A percentile compares a stretch with the other conserved stretches of the same genome.
Evolutionary conservation across 2,329 filamentous ascomycete species (phyloP).

Genomic region (Clarireedia paspali): DNA sequence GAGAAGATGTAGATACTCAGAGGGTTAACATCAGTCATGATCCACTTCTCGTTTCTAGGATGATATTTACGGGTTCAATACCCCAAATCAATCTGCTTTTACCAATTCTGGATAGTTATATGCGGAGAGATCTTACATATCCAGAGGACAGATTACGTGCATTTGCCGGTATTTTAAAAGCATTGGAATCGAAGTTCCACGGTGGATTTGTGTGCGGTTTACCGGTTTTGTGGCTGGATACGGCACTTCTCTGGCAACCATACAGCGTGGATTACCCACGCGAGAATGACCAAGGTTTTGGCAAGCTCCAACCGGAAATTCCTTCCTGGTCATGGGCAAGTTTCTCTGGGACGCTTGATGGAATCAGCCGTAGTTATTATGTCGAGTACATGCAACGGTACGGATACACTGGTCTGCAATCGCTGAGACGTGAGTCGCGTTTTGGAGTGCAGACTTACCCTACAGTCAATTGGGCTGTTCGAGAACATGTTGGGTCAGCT

Average conservation of each 20-base stretch:
- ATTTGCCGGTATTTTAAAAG: constrained; percentile 11
- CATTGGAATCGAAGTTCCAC: constrained; percentile 9
- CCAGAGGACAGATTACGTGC: constrained; percentile 14
- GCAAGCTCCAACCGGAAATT: neutral
- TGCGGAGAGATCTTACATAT: constrained; percentile 10
- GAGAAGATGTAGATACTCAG: neutral
- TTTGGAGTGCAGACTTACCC: neutral
- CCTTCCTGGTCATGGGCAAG: constrained; percentile 10
- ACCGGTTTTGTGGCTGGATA: constrained; percentile 16
- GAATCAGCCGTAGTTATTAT: too few species aligned
- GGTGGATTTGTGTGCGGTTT: constrained; percentile 18
- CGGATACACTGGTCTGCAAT: too few species aligned
- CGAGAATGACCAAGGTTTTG: too few species aligned
- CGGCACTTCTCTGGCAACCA: constrained; percentile 12
- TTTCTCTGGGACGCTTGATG: too few species aligned
- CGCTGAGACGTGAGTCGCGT: neutral
- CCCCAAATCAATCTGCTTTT: neutral
- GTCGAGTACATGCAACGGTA: too few species aligned
- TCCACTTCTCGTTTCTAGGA: neutral
- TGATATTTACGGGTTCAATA: neutral
- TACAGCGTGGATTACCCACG: too few species aligned
- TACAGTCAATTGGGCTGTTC: neutral
- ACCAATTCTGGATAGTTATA: neutral
- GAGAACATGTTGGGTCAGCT: neutral
- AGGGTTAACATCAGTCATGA: neutral